Evolutionary conservation across 2,329 filamentous ascomycete genomes (phyloP).

Genomic region (Phoma sp.): DNA sequence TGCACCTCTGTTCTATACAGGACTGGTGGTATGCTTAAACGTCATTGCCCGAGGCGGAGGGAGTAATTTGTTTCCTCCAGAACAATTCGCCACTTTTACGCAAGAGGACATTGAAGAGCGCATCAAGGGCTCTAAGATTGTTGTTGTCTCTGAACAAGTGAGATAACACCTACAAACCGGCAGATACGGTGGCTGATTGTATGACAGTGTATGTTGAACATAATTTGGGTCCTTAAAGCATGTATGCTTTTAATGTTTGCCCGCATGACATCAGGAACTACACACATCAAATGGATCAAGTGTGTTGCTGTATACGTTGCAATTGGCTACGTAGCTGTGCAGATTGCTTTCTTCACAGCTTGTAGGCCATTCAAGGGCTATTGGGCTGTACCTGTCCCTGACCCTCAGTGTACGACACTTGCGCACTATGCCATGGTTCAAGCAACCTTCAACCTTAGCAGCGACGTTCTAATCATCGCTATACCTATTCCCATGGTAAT

Average conservation of each 20-base stretch:
- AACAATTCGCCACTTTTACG: constrained; percentile 46
- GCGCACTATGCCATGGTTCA: constrained; percentile 65
- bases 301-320: constrained; percentile 56
- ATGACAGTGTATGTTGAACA: constrained; percentile 68
- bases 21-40: constrained; percentile 51
- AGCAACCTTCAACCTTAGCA: constrained; percentile 64
- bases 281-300: constrained; percentile 54
- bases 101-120: constrained; percentile 49
- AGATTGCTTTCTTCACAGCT: constrained; percentile 60
- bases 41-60: constrained; percentile 50
- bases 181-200: constrained; percentile 9
- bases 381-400: constrained; percentile 62
- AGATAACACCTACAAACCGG: background rate
- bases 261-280: constrained; percentile 59
- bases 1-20: constrained; percentile 47
- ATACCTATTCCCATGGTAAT: constrained; percentile 63
- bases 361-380: constrained; percentile 63
- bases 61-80: constrained; percentile 52
- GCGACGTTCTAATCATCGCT: constrained; percentile 64
- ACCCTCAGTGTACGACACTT: constrained; percentile 63
- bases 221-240: constrained; percentile 62
- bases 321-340: constrained; percentile 58
- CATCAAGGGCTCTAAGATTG: constrained; percentile 54
- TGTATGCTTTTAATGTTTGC: constrained; percentile 65
- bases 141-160: constrained; percentile 54